A percentile compares a stretch with the other conserved stretches of the same genome.
Conservation (phyloP, 2,329 filamentous ascomycete species). For the Reticulascus tulasneorum region DNA sequence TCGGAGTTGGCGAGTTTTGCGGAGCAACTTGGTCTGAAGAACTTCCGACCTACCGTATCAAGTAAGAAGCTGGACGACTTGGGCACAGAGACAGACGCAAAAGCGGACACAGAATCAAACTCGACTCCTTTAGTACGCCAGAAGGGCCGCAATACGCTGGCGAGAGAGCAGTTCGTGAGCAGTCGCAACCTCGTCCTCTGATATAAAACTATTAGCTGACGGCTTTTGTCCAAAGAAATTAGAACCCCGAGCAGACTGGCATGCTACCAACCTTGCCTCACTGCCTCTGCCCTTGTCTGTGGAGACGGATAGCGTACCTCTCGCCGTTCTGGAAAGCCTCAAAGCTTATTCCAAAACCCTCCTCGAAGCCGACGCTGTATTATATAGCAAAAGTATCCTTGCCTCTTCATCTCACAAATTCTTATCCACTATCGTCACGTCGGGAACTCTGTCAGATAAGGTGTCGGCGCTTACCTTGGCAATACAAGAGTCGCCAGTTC, state of each 20-base stretch:
- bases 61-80: conserved; percentile 20
- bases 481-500: conserved; percentile 91
- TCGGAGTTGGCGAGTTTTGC: conserved; percentile 12
- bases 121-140: neutral
- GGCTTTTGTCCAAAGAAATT: conserved; percentile 37
- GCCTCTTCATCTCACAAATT: conserved; percentile 91
- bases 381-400: conserved; percentile 70
- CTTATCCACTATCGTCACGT: conserved; percentile 93
- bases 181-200: neutral
- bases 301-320: conserved; percentile 37
- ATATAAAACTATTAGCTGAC: conserved; percentile 4
- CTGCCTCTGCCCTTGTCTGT: conserved; percentile 43
- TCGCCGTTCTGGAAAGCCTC: too few species aligned
- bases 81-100: conserved; percentile 24
- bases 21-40: conserved; percentile 12
- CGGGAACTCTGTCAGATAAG: conserved; percentile 94
- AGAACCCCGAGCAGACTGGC: conserved; percentile 56
- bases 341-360: conserved; percentile 70
- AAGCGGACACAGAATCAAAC: conserved; percentile 15
- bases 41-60: too few species aligned
- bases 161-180: conserved; percentile 32
- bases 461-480: conserved; percentile 91
- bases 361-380: conserved; percentile 71
- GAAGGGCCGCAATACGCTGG: conserved; percentile 27
- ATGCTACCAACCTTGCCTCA: conserved; percentile 38